Evolutionary conservation across 768 basidiomycete species (phyloP).

Genomic region (Kwoniella shandongensis): DNA sequence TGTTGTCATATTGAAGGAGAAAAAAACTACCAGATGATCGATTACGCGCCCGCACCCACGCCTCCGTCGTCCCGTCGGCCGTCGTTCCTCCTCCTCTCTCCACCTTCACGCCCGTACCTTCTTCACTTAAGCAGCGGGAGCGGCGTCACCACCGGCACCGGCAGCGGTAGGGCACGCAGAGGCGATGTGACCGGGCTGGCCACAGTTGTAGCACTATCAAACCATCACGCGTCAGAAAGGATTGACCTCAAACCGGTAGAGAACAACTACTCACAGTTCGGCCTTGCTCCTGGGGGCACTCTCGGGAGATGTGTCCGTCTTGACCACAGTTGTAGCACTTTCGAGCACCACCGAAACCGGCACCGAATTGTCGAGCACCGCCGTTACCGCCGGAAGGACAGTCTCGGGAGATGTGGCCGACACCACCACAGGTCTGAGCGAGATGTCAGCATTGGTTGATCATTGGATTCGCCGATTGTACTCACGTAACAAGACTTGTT

Average conservation of each 20-base stretch:
- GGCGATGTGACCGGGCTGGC: constrained; percentile 52
- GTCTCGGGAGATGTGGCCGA: constrained; percentile 54
- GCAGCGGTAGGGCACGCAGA: constrained; percentile 44
- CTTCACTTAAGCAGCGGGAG: constrained; percentile 26
- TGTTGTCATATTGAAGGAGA: no score
- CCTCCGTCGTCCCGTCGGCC: no score
- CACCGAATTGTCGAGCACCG: constrained; percentile 34
- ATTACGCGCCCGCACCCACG: no score
- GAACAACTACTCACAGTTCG: constrained; percentile 32
- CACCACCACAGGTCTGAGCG: constrained; percentile 52
- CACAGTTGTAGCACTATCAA: constrained; percentile 45
- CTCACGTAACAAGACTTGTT: constrained; percentile 53
- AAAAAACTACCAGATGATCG: no score
- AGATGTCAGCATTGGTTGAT: constrained; percentile 3
- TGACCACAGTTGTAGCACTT: constrained; percentile 55
- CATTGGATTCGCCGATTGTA: not conserved
- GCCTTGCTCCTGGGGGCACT: constrained; percentile 50
- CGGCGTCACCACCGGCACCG: constrained; percentile 19
- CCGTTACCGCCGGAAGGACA: constrained; percentile 47
- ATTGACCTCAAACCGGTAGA: not conserved
- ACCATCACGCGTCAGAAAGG: not conserved
- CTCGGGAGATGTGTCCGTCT: constrained; percentile 54
- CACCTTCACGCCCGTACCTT: no score
- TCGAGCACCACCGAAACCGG: constrained; percentile 36
- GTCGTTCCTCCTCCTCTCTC: no score